phyloP scores from a whole-genome alignment of 768 basidiomycete genomes.

The Tulasnella sp. region DNA sequence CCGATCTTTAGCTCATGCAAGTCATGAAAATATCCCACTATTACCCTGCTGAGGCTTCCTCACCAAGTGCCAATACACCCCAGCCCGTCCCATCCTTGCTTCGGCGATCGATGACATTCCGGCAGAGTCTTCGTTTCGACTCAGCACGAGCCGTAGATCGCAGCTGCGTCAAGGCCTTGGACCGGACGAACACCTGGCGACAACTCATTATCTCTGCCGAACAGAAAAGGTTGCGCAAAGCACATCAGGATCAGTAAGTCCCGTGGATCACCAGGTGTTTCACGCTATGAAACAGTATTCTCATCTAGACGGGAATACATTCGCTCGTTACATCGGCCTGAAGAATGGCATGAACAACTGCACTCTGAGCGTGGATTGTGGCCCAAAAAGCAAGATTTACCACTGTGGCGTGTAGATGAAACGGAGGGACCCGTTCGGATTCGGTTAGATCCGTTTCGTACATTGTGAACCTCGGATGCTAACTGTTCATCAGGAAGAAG shows the following conservation, averaged over 20 bases:
- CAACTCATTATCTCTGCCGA: slow-evolving; percentile 60
- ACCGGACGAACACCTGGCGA: slow-evolving; percentile 64
- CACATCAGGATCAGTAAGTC: slow-evolving; percentile 61
- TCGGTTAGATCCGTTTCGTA: slow-evolving; percentile 42
- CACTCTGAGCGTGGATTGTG: slow-evolving; percentile 78
- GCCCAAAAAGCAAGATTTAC: slow-evolving; percentile 46
- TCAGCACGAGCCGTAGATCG: slow-evolving; percentile 24
- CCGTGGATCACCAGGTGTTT: not conserved
- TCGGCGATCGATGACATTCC: not conserved
- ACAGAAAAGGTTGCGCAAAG: slow-evolving; percentile 62
- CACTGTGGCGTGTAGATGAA: slow-evolving; percentile 75
- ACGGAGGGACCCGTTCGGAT: slow-evolving; percentile 87
- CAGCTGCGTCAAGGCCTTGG: slow-evolving; percentile 53
- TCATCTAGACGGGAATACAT: slow-evolving; percentile 61
- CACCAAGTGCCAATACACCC: not conserved
- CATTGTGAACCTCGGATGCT: not conserved
- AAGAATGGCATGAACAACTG: slow-evolving; percentile 47
- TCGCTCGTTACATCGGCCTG: slow-evolving; percentile 44
- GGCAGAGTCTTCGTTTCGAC: not conserved
- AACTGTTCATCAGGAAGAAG: slow-evolving; percentile 50
- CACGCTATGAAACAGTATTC: not conserved
- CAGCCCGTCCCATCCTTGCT: not conserved
- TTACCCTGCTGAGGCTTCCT: not conserved
- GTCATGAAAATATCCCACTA: not conserved
- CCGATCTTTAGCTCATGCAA: not conserved